These are phyloP conservation scores for Mucor racemosus DNA, from an alignment of 371 early-diverging fungal species.

Conservation along the genomic window DNA sequence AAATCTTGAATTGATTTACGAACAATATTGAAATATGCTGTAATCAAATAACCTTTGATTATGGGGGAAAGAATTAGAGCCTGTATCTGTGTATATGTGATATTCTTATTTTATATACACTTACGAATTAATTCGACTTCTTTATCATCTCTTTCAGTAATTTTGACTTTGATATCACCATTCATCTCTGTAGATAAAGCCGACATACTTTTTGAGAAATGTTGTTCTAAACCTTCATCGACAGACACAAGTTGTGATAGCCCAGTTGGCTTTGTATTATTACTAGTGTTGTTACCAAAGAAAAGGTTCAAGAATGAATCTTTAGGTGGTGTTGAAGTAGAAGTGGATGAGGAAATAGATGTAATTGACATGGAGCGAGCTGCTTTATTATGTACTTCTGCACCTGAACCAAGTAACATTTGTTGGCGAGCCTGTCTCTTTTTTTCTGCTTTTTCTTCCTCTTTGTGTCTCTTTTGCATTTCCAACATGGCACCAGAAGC, in stretches of 20 bases:
- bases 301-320: conserved; percentile 69
- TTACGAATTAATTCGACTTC: conserved; percentile 86
- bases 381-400: neutral
- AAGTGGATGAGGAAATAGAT: conserved; percentile 9
- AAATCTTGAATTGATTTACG: conserved; percentile 86
- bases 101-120: neutral
- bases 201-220: conserved; percentile 3
- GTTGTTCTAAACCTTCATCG: neutral
- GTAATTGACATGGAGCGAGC: conserved; percentile 30
- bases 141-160: conserved; percentile 75
- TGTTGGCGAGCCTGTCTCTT: conserved; percentile 28
- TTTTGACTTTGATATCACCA: conserved; percentile 14
- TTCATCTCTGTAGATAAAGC: conserved; percentile 6
- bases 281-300: conserved; percentile 51
- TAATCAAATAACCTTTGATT: conserved; percentile 66
- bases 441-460: conserved; percentile 42
- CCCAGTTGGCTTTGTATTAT: conserved; percentile 6
- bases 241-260: conserved; percentile 17
- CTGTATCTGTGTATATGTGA: neutral
- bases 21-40: conserved; percentile 86
- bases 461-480: conserved; percentile 51
- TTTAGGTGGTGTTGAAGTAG: conserved; percentile 19
- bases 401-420: conserved; percentile 4
- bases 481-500: conserved; percentile 74
- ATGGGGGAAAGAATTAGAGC: neutral